Evolutionary conservation across 2,329 filamentous ascomycete species (phyloP).

Genomic region (Cyphellophora attinorum): DNA sequence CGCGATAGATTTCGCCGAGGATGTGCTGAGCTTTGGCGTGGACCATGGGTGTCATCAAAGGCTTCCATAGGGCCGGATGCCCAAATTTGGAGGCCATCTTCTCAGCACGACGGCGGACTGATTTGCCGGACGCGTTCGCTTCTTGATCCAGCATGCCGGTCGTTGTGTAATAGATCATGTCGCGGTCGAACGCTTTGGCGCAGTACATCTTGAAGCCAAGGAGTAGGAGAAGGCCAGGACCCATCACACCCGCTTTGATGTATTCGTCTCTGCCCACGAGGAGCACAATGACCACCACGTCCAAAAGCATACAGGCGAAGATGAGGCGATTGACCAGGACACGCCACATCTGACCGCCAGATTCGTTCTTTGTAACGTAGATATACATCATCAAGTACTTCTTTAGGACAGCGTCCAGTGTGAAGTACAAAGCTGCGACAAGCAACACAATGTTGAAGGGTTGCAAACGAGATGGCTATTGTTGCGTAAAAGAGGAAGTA

Average conservation of each 20-base stretch:
- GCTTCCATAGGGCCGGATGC: slow-evolving; percentile 81
- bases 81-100: slow-evolving; percentile 66
- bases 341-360: slow-evolving; percentile 86
- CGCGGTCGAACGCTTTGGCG: slow-evolving; percentile 61
- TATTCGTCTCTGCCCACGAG: slow-evolving; percentile 61
- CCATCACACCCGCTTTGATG: slow-evolving; percentile 56
- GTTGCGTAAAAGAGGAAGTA: slow-evolving; percentile 94
- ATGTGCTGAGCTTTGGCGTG: slow-evolving; percentile 81
- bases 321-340: slow-evolving; percentile 87
- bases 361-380: slow-evolving; percentile 94
- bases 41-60: slow-evolving; percentile 90
- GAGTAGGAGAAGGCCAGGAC: slow-evolving; percentile 70
- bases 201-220: slow-evolving; percentile 83
- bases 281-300: slow-evolving; percentile 67
- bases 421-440: slow-evolving; percentile 82
- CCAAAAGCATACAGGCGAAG: slow-evolving; percentile 68
- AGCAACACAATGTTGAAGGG: slow-evolving; percentile 79
- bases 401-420: slow-evolving; percentile 78
- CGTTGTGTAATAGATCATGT: slow-evolving; percentile 71
- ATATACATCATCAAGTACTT: slow-evolving; percentile 93
- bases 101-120: slow-evolving; percentile 20
- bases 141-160: slow-evolving; percentile 44
- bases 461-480: slow-evolving; percentile 73
- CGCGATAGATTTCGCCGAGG: slow-evolving; percentile 75
- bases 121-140: slow-evolving; percentile 7